phyloP scores from a whole-genome alignment of 2,329 filamentous ascomycete species.

The Rachicladosporium sp. region DNA sequence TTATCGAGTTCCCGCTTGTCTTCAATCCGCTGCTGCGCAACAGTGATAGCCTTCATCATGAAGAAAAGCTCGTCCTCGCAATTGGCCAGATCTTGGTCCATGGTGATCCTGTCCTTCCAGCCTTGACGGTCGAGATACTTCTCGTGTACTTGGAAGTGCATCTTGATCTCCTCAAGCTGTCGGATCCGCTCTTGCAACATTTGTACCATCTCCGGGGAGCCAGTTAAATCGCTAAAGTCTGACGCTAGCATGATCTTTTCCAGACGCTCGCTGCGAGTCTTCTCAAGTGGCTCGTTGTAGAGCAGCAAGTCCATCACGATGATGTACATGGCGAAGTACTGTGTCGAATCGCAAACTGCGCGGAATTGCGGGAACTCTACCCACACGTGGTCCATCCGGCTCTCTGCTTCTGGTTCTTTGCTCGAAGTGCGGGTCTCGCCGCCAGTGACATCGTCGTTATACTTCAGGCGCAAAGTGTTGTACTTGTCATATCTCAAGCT shows the following conservation, averaged over 20 bases:
- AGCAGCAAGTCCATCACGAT: constrained; percentile 92
- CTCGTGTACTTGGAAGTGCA: constrained; percentile 86
- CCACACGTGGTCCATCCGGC: constrained; percentile 88
- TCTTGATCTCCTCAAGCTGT: constrained; percentile 91
- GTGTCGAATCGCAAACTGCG: constrained; percentile 90
- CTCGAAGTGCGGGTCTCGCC: constrained; percentile 35
- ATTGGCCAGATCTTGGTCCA: constrained; percentile 77
- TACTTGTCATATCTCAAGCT: constrained; percentile 94
- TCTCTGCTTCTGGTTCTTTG: constrained; percentile 38
- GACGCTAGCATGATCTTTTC: constrained; percentile 99
- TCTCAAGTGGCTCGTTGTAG: constrained; percentile 92
- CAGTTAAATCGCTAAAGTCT: constrained; percentile 92
- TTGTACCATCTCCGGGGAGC: constrained; percentile 84
- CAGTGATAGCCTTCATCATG: constrained; percentile 99
- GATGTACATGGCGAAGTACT: constrained; percentile 97
- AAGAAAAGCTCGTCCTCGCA: constrained; percentile 98
- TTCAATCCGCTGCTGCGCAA: constrained; percentile 74
- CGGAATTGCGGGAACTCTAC: constrained; percentile 90
- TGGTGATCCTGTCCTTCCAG: constrained; percentile 78
- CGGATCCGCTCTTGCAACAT: constrained; percentile 84
- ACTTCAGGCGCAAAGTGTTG: constrained; percentile 92
- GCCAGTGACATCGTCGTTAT: constrained; percentile 80
- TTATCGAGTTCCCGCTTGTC: constrained; percentile 53
- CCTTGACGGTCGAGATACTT: constrained; percentile 76
- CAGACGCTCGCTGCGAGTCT: constrained; percentile 86